Evolutionary conservation across 495 filamentous ascomycete species (phyloP), one percentile per base, ranked within the genome.

Genomic region (Rostrohypoxylon terebratum): DNA sequence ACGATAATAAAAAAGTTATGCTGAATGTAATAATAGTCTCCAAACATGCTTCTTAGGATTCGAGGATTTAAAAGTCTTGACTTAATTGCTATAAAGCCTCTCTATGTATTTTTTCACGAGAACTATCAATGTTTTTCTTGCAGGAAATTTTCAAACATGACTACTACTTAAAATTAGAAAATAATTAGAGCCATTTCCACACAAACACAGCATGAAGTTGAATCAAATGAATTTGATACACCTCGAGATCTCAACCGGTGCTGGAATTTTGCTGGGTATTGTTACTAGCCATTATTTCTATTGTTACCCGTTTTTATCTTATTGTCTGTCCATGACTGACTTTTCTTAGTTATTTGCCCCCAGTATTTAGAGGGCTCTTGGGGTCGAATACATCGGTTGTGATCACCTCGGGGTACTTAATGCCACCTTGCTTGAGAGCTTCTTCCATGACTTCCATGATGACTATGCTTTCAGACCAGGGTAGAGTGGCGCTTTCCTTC

Each of bases 361-460:
- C 84, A 31, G 81, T 84, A 74, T 88, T 88, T 55, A 86, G 75
- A 2, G 82, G 79, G 75, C 85, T 84, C 75, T 85, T 80, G 36
- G 81, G 77, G 72, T 89, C 87, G 81, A 90, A 94, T 47, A 93
- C 87, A 54, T 87, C 87, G 63, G 86, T 94, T 80, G 96, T 91
- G 78, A 98, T 96, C 73, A 87, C 83, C 63, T 92, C 90, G 28
- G 94, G 92, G 84, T 96, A 97, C 70, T 78, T 85, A 77, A 98
- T 81, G 2, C 88, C 92, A 54, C 90, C 89, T 85, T 94, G 91
- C 79, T 81, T 85, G 75, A 95, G 85, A 18, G 94, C 91, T 83
- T 91, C 88, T 84, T 98, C 95, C 95, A 98, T 97, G 11, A 90
- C 88, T 78, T 94, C 90, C 94, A 97, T 97, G 61, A 97, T 94